Conservation (phyloP, 1,139 yeast species). For the Trichomonascaceae sp. region DNA sequence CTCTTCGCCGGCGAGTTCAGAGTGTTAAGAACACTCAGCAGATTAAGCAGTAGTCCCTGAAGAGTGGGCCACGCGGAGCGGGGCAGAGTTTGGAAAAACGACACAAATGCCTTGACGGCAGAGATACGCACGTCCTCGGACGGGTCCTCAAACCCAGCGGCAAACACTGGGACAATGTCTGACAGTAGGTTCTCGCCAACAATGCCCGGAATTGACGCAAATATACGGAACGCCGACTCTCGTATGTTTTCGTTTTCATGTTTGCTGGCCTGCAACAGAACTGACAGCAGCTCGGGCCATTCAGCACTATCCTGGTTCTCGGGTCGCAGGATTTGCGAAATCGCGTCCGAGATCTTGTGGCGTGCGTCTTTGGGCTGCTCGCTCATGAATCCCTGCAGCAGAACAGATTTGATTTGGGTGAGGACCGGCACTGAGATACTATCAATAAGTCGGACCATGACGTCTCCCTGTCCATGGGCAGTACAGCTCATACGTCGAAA, state of each 20-base stretch:
- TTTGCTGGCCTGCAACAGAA: slow-evolving; percentile 55
- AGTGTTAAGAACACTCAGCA: slow-evolving; percentile 78
- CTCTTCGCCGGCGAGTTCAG: slow-evolving; percentile 70
- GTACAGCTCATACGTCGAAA: slow-evolving; percentile 82
- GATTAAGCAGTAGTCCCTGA: slow-evolving; percentile 66
- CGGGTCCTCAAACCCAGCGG: slow-evolving; percentile 64
- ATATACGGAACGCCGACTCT: slow-evolving; percentile 83
- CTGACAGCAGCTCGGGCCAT: slow-evolving; percentile 73
- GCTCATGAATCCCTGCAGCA: slow-evolving; percentile 60
- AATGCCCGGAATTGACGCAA: slow-evolving; percentile 72
- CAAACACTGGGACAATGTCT: slow-evolving; percentile 54
- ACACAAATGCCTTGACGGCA: slow-evolving; percentile 84
- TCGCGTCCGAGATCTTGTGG: slow-evolving; percentile 87
- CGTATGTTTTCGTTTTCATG: slow-evolving; percentile 59
- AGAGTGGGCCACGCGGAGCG: slow-evolving; percentile 65
- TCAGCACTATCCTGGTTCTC: slow-evolving; percentile 17
- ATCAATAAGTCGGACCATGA: slow-evolving; percentile 69
- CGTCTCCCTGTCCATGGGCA: slow-evolving; percentile 34
- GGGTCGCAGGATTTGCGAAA: slow-evolving; percentile 66
- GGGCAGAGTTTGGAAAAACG: slow-evolving; percentile 73
- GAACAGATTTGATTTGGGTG: slow-evolving; percentile 47
- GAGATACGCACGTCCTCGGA: slow-evolving; percentile 80
- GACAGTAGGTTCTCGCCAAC: slow-evolving; percentile 33
- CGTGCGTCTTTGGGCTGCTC: slow-evolving; percentile 62
- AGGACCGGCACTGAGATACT: slow-evolving; percentile 47